phyloP scores from a whole-genome alignment of 2,329 filamentous ascomycete species.

The Fusarium sp. region DNA sequence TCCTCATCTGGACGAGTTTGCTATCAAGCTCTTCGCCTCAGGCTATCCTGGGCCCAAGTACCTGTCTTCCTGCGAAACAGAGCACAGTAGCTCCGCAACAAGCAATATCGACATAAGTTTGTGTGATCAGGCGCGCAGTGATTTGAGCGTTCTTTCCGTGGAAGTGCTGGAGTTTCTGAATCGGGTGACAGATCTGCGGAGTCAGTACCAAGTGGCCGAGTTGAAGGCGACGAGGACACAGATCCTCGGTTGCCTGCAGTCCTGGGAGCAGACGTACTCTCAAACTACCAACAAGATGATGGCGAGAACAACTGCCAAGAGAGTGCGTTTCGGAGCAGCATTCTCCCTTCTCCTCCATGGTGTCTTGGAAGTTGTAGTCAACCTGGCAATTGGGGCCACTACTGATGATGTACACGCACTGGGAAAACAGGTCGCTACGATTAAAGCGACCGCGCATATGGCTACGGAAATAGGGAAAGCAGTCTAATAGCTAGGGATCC shows the following conservation, averaged over 20 bases:
- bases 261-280: conserved; percentile 5
- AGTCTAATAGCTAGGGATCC: background rate
- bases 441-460: background rate
- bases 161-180: background rate
- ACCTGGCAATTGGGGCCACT: background rate
- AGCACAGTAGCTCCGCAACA: background rate
- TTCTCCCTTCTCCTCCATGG: conserved; percentile 2
- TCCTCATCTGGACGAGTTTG: conserved; percentile 8
- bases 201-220: background rate
- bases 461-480: background rate
- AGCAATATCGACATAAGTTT: background rate
- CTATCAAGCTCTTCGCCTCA: conserved; percentile 12
- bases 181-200: background rate
- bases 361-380: conserved; percentile 1
- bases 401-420: background rate
- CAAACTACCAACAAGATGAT: background rate
- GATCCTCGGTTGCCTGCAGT: background rate
- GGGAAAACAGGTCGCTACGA: background rate
- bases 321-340: background rate
- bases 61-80: background rate
- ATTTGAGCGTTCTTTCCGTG: background rate
- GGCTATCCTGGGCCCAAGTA: conserved; percentile 1
- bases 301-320: background rate
- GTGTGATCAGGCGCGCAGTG: background rate
- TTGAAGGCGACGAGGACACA: background rate